A percentile compares a stretch with the other conserved stretches of the same genome.
phyloP scores from a whole-genome alignment of 805 yeast species.

The Kodamaea neixiangensis region DNA sequence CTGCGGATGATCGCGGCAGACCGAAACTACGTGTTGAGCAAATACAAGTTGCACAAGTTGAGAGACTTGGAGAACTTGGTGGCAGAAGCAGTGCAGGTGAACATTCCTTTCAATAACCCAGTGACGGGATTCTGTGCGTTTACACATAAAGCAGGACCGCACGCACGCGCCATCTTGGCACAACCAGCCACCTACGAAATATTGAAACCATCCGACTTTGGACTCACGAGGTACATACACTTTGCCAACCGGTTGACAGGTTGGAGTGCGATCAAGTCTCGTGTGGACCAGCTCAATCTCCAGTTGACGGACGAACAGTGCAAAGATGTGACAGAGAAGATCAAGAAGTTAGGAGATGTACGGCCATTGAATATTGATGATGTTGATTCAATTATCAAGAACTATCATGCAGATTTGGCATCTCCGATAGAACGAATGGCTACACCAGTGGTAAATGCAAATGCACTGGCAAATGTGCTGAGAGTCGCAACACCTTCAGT shows the following conservation, averaged over 20 bases:
- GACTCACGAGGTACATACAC: conserved; percentile 61
- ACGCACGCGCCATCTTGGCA: conserved; percentile 62
- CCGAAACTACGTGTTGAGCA: conserved; percentile 58
- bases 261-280: conserved; percentile 62
- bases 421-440: conserved; percentile 21
- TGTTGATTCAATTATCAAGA: conserved; percentile 60
- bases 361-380: conserved; percentile 61
- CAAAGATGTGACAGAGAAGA: conserved; percentile 55
- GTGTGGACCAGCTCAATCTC: conserved; percentile 61
- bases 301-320: conserved; percentile 57
- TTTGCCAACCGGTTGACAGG: conserved; percentile 64
- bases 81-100: conserved; percentile 60
- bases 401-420: conserved; percentile 47
- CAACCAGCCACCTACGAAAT: conserved; percentile 66
- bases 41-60: conserved; percentile 55
- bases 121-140: conserved; percentile 66
- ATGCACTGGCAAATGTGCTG: neutral
- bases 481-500: neutral
- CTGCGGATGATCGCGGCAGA: conserved; percentile 65
- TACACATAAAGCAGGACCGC: conserved; percentile 66
- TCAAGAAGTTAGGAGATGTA: conserved; percentile 59
- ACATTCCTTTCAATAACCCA: conserved; percentile 63
- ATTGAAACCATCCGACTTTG: conserved; percentile 58
- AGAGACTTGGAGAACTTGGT: conserved; percentile 60
- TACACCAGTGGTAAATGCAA: neutral